phyloP scores from a whole-genome alignment of 2,329 filamentous ascomycete species.

The Leptographium lundbergii region DNA sequence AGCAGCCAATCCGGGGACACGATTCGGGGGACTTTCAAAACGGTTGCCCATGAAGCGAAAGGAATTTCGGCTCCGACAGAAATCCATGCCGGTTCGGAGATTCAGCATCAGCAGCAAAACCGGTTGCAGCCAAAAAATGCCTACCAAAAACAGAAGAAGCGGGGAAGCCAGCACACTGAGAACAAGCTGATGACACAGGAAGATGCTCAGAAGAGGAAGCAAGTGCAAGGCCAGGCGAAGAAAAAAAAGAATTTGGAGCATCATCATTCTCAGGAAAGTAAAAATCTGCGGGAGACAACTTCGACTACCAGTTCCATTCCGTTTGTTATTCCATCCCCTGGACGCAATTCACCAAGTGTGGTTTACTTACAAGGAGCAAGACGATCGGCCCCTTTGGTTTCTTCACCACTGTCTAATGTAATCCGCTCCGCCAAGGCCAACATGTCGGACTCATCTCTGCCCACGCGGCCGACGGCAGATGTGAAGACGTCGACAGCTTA shows the following conservation, averaged over 20 bases:
- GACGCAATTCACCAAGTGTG: conserved; percentile 15
- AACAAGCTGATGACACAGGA: conserved; percentile 6
- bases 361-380: conserved; percentile 25
- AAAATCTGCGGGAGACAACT: background rate
- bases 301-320: background rate
- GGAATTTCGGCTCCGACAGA: background rate
- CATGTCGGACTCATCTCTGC: conserved; percentile 1
- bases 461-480: background rate
- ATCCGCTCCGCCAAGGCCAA: conserved; percentile 7
- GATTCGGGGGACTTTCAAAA: too few relatives aligned
- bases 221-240: background rate
- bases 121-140: background rate
- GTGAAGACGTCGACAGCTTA: conserved; percentile 1
- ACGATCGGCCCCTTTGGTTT: conserved; percentile 16
- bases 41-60: background rate
- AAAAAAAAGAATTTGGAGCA: background rate
- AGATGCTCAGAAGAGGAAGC: background rate
- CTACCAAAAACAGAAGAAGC: conserved; percentile 6
- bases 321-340: conserved; percentile 4
- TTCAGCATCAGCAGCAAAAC: background rate
- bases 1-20: background rate
- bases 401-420: conserved; percentile 12
- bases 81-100: background rate
- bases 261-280: background rate
- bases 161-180: conserved; percentile 1